Base-by-base conservation (phyloP, 2,329 filamentous ascomycete genomes). In the Pseudocercospora eumusae region DNA sequence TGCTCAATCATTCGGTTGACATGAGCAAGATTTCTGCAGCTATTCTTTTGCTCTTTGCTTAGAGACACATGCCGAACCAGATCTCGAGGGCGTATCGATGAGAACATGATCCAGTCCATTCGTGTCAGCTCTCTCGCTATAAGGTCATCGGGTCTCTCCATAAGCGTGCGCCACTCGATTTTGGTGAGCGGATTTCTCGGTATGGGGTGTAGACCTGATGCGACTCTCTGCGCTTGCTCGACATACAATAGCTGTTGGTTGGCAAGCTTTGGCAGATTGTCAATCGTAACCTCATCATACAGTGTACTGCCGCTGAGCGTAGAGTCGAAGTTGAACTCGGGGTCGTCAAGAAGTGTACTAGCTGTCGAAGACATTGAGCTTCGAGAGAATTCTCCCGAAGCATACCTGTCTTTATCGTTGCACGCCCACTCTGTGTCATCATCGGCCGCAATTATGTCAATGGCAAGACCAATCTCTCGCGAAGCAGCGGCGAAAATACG, bases 101-200 rank as follows among this genome's bases (percentile, higher is more conserved):
- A 96, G 76, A 97, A 98, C 89, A 98, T 95, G 75, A 96, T 88
- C 93, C 93, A 98, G 77, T 99, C 95, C 59, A 99, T 96, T 64
- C 93, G 85, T 3, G 95, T 98, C 71, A 99, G 84, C 76, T 99
- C 95, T 63, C 89, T 88, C 15, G 93, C 93, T 68, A 98, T 88
- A 54, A 92, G 86, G 64, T 96, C 91, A 57, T 96, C 89, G 0
- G 90, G 83, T 23, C 89, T 88, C 36, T 91, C 90, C 88, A 98
- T 96, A 68, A 98, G 90, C 56, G 89, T 86, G 68, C 93, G 91
- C 82, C 95, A 99, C 63, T 95, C 90, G 45, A 88, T 82, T 75
- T 98, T 98, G 68, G 88, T 90, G 64, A 96, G 83, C 1, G 87
- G 84, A 57, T 89, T 80, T 40, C 84, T 86, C 0, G 87, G 85